phyloP scores from a whole-genome alignment of 148 eudicot genomes.

The Diospyros lotus region DNA sequence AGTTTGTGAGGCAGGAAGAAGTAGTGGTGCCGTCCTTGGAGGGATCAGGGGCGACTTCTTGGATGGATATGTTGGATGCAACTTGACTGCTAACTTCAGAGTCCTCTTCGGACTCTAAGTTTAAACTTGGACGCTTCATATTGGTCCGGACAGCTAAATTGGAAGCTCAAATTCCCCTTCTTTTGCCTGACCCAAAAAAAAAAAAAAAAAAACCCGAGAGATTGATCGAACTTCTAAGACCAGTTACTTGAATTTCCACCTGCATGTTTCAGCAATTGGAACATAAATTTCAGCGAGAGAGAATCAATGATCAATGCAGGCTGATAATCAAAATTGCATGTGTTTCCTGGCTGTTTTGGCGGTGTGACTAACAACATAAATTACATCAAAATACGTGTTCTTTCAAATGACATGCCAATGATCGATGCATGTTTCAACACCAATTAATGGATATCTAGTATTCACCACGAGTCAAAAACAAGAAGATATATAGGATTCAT shows the following conservation, averaged over 20 bases:
- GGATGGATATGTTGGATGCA: constrained; percentile 28
- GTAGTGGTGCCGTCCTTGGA: constrained; percentile 15
- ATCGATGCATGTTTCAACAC: no score
- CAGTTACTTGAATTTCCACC: not conserved
- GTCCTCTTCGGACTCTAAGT: constrained; percentile 38
- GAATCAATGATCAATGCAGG: not conserved
- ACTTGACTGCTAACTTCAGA: constrained; percentile 40
- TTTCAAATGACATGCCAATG: no score
- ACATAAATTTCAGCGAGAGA: not conserved
- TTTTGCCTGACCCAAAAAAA: no score
- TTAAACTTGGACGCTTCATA: constrained; percentile 32
- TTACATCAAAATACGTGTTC: no score
- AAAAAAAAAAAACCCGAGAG: not conserved
- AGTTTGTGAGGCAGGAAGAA: constrained; percentile 18
- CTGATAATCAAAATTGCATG: no score
- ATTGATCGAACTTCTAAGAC: not conserved
- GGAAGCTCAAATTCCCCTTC: not conserved
- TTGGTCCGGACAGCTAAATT: not conserved
- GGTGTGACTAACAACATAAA: no score
- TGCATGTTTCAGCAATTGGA: constrained; percentile 7
- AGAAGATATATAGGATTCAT: no score
- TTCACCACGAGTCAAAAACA: no score
- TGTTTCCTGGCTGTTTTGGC: no score
- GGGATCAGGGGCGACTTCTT: constrained; percentile 20
- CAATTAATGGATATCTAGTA: no score